Percentiles rank a stretch among this genome's conserved stretches.
These are phyloP conservation scores for Funneliformis mosseae DNA, from an alignment of 192 early-diverging fungal species.

Conservation along the genomic window DNA sequence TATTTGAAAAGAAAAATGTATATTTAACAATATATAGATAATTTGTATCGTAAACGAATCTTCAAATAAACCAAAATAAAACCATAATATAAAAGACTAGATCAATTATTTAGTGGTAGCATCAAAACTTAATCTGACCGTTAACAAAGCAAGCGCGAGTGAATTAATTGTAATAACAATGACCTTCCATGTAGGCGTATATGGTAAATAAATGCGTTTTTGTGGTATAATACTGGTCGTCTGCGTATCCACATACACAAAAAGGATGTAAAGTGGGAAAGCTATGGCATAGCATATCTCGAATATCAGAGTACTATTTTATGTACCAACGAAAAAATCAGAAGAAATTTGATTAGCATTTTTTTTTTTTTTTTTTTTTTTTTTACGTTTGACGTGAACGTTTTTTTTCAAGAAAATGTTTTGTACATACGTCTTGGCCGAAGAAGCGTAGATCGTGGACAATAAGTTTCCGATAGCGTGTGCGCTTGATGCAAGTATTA, in stretches of 20 bases:
- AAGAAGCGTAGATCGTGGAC: not conserved
- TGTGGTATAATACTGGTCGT: not conserved
- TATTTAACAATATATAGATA: too few species aligned
- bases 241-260: not conserved
- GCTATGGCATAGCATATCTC: not conserved
- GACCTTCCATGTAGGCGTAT: not conserved
- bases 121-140: not conserved
- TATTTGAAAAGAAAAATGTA: too few species aligned
- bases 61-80: too few species aligned
- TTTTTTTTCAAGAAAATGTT: not conserved
- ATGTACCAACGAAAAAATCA: too few species aligned
- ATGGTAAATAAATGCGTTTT: slow-evolving; percentile 25
- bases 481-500: not conserved
- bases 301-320: not conserved
- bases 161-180: not conserved
- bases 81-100: too few species aligned
- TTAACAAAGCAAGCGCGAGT: not conserved
- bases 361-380: too few species aligned
- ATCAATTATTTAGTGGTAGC: too few species aligned
- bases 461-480: not conserved
- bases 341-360: not conserved
- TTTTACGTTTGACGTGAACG: too few species aligned
- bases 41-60: too few species aligned
- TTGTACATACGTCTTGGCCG: not conserved
- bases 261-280: slow-evolving; percentile 14